A percentile compares a stretch with the other conserved stretches of the same genome.
These are phyloP conservation scores for Xylariales sp. DNA, from an alignment of 2,329 filamentous ascomycete species.

Conservation along the genomic window DNA sequence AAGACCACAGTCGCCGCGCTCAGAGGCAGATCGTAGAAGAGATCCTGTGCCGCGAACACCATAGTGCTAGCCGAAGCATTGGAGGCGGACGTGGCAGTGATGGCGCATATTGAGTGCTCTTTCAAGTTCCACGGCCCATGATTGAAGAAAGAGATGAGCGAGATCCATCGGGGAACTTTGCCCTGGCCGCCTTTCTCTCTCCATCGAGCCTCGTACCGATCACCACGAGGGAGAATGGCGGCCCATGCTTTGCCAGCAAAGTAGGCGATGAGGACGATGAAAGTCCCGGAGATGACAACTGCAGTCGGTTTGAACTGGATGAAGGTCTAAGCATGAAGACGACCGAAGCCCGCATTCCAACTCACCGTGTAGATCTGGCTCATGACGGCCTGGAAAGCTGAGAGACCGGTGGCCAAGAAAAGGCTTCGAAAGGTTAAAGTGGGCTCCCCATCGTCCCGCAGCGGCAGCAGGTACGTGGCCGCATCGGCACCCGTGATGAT, in stretches of 20 bases:
- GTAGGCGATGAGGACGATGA: constrained; percentile 54
- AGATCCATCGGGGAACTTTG: constrained; percentile 36
- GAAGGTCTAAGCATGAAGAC: background rate
- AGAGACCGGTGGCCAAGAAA: constrained; percentile 42
- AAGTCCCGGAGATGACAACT: constrained; percentile 45
- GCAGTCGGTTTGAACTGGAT: constrained; percentile 47
- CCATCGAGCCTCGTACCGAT: constrained; percentile 44
- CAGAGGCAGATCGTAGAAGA: constrained; percentile 47
- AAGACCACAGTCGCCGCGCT: constrained; percentile 42
- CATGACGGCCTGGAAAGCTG: constrained; percentile 51
- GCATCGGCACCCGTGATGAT: constrained; percentile 50
- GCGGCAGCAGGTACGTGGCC: constrained; percentile 40
- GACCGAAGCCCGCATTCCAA: constrained; percentile 6
- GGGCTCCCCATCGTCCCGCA: constrained; percentile 48
- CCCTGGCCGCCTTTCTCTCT: constrained; percentile 34
- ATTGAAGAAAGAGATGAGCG: constrained; percentile 41
- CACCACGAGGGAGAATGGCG: constrained; percentile 44
- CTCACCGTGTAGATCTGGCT: constrained; percentile 49
- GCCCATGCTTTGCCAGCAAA: constrained; percentile 48
- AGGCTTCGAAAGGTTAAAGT: constrained; percentile 50
- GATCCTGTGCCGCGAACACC: constrained; percentile 44
- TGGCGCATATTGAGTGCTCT: constrained; percentile 49
- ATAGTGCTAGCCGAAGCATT: constrained; percentile 37
- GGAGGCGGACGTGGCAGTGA: constrained; percentile 50
- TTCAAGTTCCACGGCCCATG: constrained; percentile 48